Conservation (phyloP, 1,284 basidiomycete genomes). For the Cutaneotrichosporon arboriforme region DNA sequence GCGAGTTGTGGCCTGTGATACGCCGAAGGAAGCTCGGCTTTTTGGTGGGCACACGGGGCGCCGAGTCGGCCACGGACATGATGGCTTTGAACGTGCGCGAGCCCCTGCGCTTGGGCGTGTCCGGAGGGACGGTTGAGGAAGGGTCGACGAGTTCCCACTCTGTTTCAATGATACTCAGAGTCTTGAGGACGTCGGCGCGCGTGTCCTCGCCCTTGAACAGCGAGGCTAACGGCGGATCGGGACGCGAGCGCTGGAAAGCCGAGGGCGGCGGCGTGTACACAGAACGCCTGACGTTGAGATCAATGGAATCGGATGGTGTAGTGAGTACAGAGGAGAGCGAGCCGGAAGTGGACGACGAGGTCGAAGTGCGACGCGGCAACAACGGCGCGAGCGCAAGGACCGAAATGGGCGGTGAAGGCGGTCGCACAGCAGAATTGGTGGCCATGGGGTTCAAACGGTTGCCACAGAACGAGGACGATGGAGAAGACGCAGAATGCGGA, state of each 20-base stretch:
- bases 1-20: constrained; percentile 4
- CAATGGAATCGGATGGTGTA: background rate
- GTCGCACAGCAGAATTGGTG: background rate
- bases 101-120: background rate
- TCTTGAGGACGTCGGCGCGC: constrained; percentile 10
- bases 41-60: constrained; percentile 8
- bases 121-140: background rate
- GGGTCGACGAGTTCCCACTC: constrained; percentile 18
- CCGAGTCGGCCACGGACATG: constrained; percentile 12
- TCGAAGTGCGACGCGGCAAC: background rate
- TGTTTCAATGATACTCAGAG: constrained; percentile 6
- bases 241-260: background rate
- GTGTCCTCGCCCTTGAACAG: constrained; percentile 14
- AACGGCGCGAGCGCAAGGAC: constrained; percentile 9
- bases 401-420: constrained; percentile 7
- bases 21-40: constrained; percentile 12
- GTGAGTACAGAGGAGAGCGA: constrained; percentile 6
- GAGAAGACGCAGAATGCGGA: too few species aligned
- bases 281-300: background rate
- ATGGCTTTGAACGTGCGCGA: background rate
- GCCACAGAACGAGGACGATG: background rate
- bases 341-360: background rate
- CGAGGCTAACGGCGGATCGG: background rate
- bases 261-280: background rate
- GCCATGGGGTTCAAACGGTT: background rate